Base-by-base conservation (phyloP, 169 alveolate species). In the Cryptosporidium canis region DNA sequence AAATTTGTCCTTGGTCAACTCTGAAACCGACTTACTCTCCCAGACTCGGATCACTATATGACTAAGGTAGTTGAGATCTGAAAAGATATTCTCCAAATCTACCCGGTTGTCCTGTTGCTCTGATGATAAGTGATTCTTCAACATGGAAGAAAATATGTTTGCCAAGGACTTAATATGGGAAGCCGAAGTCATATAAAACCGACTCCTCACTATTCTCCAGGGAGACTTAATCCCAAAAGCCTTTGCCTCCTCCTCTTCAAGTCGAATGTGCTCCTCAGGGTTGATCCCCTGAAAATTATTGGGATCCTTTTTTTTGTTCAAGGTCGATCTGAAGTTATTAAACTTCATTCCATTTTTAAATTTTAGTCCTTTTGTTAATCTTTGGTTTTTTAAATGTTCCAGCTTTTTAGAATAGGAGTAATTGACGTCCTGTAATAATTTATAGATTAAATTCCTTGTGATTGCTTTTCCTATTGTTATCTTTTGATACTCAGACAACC, bases 121-220 rank as follows among this genome's bases (percentile, higher is more conserved):
- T 4, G 93, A 91, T 72, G 92, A 90, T 18, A 90, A 91, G 14
- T 39, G 45, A 2, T 37, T 45, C 21, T 63, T 58, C 9, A 14
- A 18, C 29, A 33, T 31, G 31, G 77, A 29, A 29, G 21, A 18
- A 43, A 94, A 67, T 47, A 94, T 90, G 83, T 93, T 94, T 63
- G 93, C 90, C 11, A 94, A 84, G 2, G 95, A 92, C 64, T 93
- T 90, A 85, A 95, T 85, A 68, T 94, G 96, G 2, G 96, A 93
- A 18, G 98, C 97, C 18, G 97, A 94, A 6, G 98, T 94, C 12
- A 95, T 97, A 87, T 95, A 95, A 92, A 93, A 95, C 27, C 98
- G 85, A 43, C 96, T 93, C 18, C 97, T 92, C 63, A 95, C 97
- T 92, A 93, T 93, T 33, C 96, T 92, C 94, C 96, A 93, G 11